Base-by-base conservation (phyloP, 371 early-diverging fungal species). In the Apophysomyces variabilis region DNA sequence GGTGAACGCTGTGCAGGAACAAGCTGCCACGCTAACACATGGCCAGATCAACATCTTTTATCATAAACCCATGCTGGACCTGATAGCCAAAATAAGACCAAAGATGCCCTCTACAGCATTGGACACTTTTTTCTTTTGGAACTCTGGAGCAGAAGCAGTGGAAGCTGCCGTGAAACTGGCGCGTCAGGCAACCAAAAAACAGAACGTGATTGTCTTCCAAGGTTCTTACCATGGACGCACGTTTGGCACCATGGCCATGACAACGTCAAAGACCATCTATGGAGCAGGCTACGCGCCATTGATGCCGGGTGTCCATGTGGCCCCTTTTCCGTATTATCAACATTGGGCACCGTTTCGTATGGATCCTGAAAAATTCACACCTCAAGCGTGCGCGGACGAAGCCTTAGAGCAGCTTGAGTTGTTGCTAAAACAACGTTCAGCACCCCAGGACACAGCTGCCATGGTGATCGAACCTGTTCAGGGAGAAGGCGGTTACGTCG, bases 401-500 rank as follows among this genome's bases (percentile, higher is more conserved):
- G 50, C 68, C 6, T 62, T 76, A 38, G 59, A 61, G 8, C 76
- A 76, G 57, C 56, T 76, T 4, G 68, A 72, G 47, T 35, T 68
- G 47, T 39, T 76, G n/a, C 57, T 76, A n/a, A 69, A 69, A 63
- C 76, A 76, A 60, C 69, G 66, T 50, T 59, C 66, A 3, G 54
- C 69, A 1, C 60, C 66, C 4, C 38, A 61, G 26, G 66, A 66
- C 44, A 57, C 88, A 38, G 91, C 87, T 0, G 90, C 90, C 1
- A 62, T 89, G 57, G 76, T 91, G 35, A 77, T 91, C 32, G 92
- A 91, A 70, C 90, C 92, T 1, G 79, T 91, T 16, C 88, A 87
- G 65, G 87, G 90, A 59, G 92, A 91, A 66, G 92, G 92, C 50
- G 91, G 91, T 14, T 87, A 90, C 58, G 75, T 79, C 57, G 72